phyloP scores from a whole-genome alignment of 768 basidiomycete species.

The Leccinum aurantiacum region DNA sequence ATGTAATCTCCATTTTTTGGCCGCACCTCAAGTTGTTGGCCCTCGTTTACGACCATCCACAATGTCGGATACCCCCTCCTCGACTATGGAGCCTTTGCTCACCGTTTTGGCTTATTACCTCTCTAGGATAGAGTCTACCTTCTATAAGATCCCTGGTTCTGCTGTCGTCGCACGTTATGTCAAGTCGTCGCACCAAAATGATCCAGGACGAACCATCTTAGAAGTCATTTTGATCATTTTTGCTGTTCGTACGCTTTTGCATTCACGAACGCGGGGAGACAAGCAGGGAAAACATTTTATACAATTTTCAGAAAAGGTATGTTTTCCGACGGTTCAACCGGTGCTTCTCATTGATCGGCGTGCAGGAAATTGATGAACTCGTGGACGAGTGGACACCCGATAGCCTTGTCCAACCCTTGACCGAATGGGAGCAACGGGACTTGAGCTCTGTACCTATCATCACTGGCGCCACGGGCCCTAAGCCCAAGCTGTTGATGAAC shows the following conservation, averaged over 20 bases:
- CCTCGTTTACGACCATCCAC: conserved; percentile 14
- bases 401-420: conserved; percentile 67
- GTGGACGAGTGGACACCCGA: conserved; percentile 95
- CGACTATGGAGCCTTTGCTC: conserved; percentile 54
- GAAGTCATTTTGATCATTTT: conserved; percentile 88
- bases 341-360: neutral
- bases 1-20: conserved; percentile 12
- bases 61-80: conserved; percentile 37
- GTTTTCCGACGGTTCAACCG: conserved; percentile 9
- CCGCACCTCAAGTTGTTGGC: neutral
- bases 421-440: conserved; percentile 59
- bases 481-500: conserved; percentile 69
- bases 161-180: conserved; percentile 88
- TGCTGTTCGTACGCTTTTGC: conserved; percentile 85
- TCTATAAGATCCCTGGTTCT: conserved; percentile 78
- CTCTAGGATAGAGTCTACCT: conserved; percentile 58
- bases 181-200: conserved; percentile 92
- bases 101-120: conserved; percentile 63
- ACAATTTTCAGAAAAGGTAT: conserved; percentile 84
- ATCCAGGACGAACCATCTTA: conserved; percentile 88
- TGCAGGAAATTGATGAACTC: conserved; percentile 92
- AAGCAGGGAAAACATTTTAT: conserved; percentile 86
- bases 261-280: conserved; percentile 86
- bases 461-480: conserved; percentile 76
- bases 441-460: conserved; percentile 77